Conservation (phyloP, 345 rosid genomes). For the Euphorbia peplus region DNA sequence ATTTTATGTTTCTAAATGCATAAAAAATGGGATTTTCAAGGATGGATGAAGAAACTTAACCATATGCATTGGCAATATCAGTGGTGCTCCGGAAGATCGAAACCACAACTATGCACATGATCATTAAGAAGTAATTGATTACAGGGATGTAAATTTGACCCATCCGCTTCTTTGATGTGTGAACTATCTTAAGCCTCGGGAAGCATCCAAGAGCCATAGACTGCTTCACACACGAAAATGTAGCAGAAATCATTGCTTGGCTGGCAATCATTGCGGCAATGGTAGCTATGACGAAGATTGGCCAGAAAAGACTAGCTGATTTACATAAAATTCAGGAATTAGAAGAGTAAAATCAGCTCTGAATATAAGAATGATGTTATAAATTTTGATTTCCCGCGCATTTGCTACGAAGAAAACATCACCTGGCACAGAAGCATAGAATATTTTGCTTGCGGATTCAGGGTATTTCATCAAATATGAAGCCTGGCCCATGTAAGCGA, state of each 20-base stretch:
- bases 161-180: slow-evolving; percentile 77
- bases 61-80: slow-evolving; percentile 96
- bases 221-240: slow-evolving; percentile 92
- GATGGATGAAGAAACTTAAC: slow-evolving; percentile 33
- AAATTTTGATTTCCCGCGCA: neutral
- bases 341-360: slow-evolving; percentile 4
- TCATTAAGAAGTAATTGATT: slow-evolving; percentile 89
- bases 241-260: slow-evolving; percentile 99
- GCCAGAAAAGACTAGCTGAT: slow-evolving; percentile 87
- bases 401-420: slow-evolving; percentile 11
- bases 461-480: slow-evolving; percentile 74
- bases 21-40: neutral
- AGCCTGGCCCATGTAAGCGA: slow-evolving; percentile 97
- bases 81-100: slow-evolving; percentile 82
- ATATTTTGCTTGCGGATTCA: slow-evolving; percentile 53
- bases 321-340: slow-evolving; percentile 18
- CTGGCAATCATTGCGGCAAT: slow-evolving; percentile 95
- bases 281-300: slow-evolving; percentile 75
- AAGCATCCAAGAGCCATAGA: slow-evolving; percentile 98
- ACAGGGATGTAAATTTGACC: slow-evolving; percentile 94
- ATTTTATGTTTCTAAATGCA: slow-evolving; percentile 6
- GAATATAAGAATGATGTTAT: neutral
- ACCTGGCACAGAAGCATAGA: slow-evolving; percentile 95
- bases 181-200: slow-evolving; percentile 91
- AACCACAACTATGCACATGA: slow-evolving; percentile 84